A percentile compares a stretch with the other conserved stretches of the same genome.
These are phyloP conservation scores for Cenchrus fungigraminus DNA, from an alignment of 176 grass and related monocot species.

Conservation along the genomic window DNA sequence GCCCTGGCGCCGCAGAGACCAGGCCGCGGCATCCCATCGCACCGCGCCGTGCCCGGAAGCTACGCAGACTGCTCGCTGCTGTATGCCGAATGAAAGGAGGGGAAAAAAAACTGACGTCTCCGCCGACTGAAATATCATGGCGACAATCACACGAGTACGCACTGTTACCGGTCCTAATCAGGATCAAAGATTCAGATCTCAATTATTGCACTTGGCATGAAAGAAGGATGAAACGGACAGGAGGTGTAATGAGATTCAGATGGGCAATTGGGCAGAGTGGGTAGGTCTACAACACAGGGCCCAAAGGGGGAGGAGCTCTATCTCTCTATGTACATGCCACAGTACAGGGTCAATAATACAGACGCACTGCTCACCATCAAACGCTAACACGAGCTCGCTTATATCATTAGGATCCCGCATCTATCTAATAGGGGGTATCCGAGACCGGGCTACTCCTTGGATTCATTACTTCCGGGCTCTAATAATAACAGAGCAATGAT, in stretches of 20 bases:
- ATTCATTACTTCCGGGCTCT: slow-evolving; percentile 35
- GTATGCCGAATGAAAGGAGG: not conserved
- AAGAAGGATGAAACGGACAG: not conserved
- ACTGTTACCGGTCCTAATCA: not conserved
- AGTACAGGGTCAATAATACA: slow-evolving; percentile 35
- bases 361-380: slow-evolving; percentile 35
- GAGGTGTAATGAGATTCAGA: not conserved
- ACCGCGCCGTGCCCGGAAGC: not conserved
- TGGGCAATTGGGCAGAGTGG: not conserved
- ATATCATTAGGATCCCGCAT: slow-evolving; percentile 36
- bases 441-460: slow-evolving; percentile 39
- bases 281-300: slow-evolving; percentile 12
- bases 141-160: not conserved
- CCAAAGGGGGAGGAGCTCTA: not conserved
- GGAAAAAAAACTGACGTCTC: too few relatives aligned
- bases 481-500: slow-evolving; percentile 40
- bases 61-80: not conserved
- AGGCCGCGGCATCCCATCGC: not conserved
- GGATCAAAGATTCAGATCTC: slow-evolving; percentile 8
- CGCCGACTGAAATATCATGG: not conserved
- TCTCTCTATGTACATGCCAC: slow-evolving; percentile 41
- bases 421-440: not conserved
- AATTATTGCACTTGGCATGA: not conserved
- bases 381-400: slow-evolving; percentile 16
- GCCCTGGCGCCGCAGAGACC: too few relatives aligned